Percentiles rank a stretch among this genome's conserved stretches.
Evolutionary conservation across 129 eudicot species (phyloP).

Genomic region (Flaveria robusta): DNA sequence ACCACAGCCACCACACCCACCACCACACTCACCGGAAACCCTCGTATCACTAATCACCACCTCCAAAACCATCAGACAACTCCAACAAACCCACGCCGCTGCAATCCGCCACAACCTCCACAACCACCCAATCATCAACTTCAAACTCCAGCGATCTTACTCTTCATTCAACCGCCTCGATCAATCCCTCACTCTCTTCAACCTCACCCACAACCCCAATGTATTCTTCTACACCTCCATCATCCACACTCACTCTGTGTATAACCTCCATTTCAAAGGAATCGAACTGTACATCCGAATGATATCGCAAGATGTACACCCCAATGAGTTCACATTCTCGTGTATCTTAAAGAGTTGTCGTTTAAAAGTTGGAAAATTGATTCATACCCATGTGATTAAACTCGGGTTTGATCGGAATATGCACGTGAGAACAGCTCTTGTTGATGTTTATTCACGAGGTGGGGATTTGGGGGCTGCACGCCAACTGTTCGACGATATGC

Average conservation of each 20-base stretch:
- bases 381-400: conserved; percentile 65
- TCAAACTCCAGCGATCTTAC: conserved; percentile 84
- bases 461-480: conserved; percentile 61
- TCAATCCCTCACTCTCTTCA: conserved; percentile 49
- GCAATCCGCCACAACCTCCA: conserved; percentile 61
- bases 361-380: conserved; percentile 39
- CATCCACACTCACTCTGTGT: conserved; percentile 50
- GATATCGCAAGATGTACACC: conserved; percentile 56
- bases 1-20: conserved; percentile 29
- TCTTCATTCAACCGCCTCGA: conserved; percentile 59
- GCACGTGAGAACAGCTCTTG: conserved; percentile 71
- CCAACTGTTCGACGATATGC: conserved; percentile 63
- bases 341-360: conserved; percentile 55
- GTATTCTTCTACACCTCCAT: conserved; percentile 77
- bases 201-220: conserved; percentile 47
- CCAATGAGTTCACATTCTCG: conserved; percentile 74
- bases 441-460: conserved; percentile 63
- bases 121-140: conserved; percentile 54
- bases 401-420: conserved; percentile 51
- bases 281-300: conserved; percentile 53
- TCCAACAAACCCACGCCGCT: conserved; percentile 72
- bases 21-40: conserved; percentile 44
- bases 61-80: conserved; percentile 49
- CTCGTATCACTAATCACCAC: conserved; percentile 54
- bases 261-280: conserved; percentile 40